Percentiles rank a stretch among this genome's conserved stretches.
These are phyloP conservation scores for Trichosporon ovoides DNA, from an alignment of 1,284 basidiomycete genomes.

Conservation along the genomic window DNA sequence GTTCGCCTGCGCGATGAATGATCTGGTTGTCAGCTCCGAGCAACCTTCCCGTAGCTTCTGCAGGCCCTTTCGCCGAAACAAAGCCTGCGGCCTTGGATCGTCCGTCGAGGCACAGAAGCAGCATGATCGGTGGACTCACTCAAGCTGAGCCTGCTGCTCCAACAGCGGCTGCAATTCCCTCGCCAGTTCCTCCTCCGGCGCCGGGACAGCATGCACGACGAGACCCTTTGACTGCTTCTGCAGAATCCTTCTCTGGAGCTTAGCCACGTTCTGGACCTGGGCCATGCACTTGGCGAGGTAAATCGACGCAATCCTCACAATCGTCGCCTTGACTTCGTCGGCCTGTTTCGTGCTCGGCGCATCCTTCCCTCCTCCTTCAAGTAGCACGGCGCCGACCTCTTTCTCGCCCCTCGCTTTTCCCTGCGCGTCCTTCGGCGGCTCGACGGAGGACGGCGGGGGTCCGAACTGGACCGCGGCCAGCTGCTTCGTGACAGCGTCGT, in stretches of 20 bases:
- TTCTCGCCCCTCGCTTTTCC: conserved; percentile 49
- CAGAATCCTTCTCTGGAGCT: neutral
- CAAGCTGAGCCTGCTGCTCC: conserved; percentile 82
- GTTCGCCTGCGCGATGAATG: conserved; percentile 63
- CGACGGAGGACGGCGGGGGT: conserved; percentile 60
- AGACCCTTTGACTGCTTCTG: neutral
- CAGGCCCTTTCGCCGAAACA: too few species aligned
- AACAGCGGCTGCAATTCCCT: conserved; percentile 71
- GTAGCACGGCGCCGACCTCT: conserved; percentile 27
- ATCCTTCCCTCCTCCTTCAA: conserved; percentile 21
- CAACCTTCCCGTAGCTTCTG: too few species aligned
- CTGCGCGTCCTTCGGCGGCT: conserved; percentile 59
- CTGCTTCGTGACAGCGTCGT: conserved; percentile 77
- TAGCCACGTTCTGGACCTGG: neutral
- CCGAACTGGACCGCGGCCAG: neutral
- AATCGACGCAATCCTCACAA: neutral
- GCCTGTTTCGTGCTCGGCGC: conserved; percentile 6
- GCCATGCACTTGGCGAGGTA: conserved; percentile 4
- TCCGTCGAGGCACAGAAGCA: neutral
- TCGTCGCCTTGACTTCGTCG: neutral
- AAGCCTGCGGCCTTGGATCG: too few species aligned
- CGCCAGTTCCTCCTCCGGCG: conserved; percentile 57
- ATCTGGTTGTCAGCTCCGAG: conserved; percentile 20
- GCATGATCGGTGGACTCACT: conserved; percentile 45
- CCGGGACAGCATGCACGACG: neutral